Base-by-base conservation (phyloP, 768 basidiomycete genomes). In the Rhodotorula diobovata region DNA sequence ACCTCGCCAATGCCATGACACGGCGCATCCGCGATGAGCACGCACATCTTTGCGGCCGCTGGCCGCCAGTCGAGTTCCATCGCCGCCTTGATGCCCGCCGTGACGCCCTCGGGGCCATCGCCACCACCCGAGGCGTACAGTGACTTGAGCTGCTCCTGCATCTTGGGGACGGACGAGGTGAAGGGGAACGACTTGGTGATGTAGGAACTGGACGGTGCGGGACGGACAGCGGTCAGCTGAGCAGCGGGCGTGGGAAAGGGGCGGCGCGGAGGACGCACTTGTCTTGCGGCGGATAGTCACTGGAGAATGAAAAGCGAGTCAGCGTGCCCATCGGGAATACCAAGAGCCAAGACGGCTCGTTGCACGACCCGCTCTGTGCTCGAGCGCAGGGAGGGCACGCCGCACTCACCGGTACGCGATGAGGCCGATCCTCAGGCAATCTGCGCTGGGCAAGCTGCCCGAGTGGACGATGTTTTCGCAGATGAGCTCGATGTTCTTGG, bases 91-190 rank as follows among this genome's bases (percentile, higher is more conserved):
- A 98, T 82, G 28, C 89, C 95, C 6, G 95, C 93, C 0, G 95
- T 98, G 70, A 97, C 91, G 23, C 94, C 95, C n/a, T 98, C 95
- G 0, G 95, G 95, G 0, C 95, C 95, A 83, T 96, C 95, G 34
- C 82, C 82, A 34, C 92, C 91, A 23, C 92, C 92, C 20, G 88
- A 89, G 41, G 93, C 93, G 81, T 92, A 93, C 73, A 95, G 82
- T 28, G 85, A 84, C 56, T 90, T 89, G 53, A 98, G 84, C 79
- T 93, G 86, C 76, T 85, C 87, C 76, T 95, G 90, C 34, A 97
- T 90, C 78, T 90, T 86, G 77, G 85, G 84, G 75, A 95, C 93
- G 79, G 95, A 90, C 20, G 91, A 91, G 34, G 93, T 90, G 82
- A 98, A 97, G 4, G 90, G 91, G 84, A 93, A 92, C 79, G 90